Base-by-base conservation (phyloP, 2,329 filamentous ascomycete genomes). In the Pseudogymnoascus sp. region DNA sequence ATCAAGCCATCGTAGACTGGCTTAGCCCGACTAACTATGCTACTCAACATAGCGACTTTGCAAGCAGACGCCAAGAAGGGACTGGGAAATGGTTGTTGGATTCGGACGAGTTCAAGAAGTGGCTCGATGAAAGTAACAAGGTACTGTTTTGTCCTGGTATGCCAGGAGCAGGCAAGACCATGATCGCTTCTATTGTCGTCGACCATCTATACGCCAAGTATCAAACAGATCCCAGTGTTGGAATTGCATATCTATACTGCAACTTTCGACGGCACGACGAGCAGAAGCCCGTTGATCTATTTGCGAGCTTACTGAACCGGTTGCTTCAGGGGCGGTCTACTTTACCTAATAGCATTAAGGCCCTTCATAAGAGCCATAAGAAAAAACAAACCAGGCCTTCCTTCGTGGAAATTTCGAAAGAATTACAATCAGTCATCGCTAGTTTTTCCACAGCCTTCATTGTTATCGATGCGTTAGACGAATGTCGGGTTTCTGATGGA, bases 211-310 rank as follows among this genome's bases (percentile, higher is more conserved):
- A 48, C 21, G 21, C 12, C 10, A 48, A 35, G 15, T 40, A 58
- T 48, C 25, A 40, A 15, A 39, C 18, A 27, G 42, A 64, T 61
- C 0, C 18, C 10, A 63, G n/a, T 60, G 59, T 66, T 12, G 69
- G 69, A 1, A 64, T 76, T 13, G 70, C 69, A 2, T 76, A 72
- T 33, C 13, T 81, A 0, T 83, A 79, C 58, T 79, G 74, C 68
- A 76, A 78, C 36, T 74, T 72, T 58, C 66, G 67, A 7, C 62
- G 58, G 0, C 66, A 69, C 1, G 66, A 66, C 1, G 66, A 68
- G 1, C 73, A 74, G 37, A 68, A 15, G 5, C n/a, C 63, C 0
- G 29, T 62, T 0, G 60, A 67, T 6, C 58, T 76, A 0, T 60
- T 75, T 0, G 59, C 66, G 1, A 71, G 67, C 52, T 60, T 77